Conservation (phyloP, 176 grass and related monocot genomes). For the Phoenix dactylifera region DNA sequence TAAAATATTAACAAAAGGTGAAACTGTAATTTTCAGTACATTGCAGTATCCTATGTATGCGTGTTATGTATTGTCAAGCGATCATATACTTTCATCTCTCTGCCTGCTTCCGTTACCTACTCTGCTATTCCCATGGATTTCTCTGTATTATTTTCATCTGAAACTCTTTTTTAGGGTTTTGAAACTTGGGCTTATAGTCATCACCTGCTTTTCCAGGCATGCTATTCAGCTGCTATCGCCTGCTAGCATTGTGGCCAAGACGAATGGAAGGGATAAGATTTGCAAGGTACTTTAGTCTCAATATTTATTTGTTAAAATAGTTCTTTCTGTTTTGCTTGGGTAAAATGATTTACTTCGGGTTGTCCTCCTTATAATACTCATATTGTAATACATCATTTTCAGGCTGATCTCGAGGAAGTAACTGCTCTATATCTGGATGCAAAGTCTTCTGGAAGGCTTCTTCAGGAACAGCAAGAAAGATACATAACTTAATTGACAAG, state of each 20-base stretch:
- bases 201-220: slow-evolving; percentile 38
- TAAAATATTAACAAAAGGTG: no score
- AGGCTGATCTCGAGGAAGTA: slow-evolving; percentile 86
- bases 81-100: background rate
- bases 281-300: slow-evolving; percentile 50
- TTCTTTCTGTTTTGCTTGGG: background rate
- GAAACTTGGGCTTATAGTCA: no score
- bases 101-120: no score
- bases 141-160: no score
- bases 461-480: slow-evolving; percentile 91
- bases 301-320: background rate
- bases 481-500: slow-evolving; percentile 43
- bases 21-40: no score
- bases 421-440: slow-evolving; percentile 57
- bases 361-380: slow-evolving; percentile 8
- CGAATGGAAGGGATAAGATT: slow-evolving; percentile 88
- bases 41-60: no score
- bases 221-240: slow-evolving; percentile 81
- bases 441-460: slow-evolving; percentile 72
- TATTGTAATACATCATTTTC: slow-evolving; percentile 1
- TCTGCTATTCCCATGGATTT: no score
- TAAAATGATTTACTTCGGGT: background rate
- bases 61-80: background rate
- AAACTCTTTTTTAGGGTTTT: no score
- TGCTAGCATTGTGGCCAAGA: slow-evolving; percentile 64